These are phyloP conservation scores for Apocynum venetum DNA, from an alignment of 257 asterid genomes.

Conservation along the genomic window DNA sequence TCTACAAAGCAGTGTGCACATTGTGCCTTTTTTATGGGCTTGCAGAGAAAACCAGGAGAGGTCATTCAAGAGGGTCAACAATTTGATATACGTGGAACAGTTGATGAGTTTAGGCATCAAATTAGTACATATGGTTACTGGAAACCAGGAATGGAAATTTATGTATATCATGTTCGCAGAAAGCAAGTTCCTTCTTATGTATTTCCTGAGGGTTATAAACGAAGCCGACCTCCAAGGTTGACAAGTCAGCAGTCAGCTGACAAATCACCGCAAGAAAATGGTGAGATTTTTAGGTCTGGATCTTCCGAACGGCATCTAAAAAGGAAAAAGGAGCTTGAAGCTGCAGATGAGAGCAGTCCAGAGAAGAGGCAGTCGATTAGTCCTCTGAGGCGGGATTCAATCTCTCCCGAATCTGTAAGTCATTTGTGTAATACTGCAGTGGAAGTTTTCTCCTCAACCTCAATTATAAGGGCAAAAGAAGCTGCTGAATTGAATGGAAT, in stretches of 20 bases:
- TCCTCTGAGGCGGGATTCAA: conserved; percentile 50
- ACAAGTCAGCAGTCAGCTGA: conserved; percentile 39
- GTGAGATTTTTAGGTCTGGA: conserved; percentile 37
- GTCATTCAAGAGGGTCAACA: conserved; percentile 83
- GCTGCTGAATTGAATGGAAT: conserved; percentile 14
- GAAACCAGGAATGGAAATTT: conserved; percentile 93
- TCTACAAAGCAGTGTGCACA: conserved; percentile 63
- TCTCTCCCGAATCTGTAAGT: conserved; percentile 57
- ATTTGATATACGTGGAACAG: conserved; percentile 90
- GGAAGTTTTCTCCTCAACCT: conserved; percentile 27
- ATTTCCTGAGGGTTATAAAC: conserved; percentile 72
- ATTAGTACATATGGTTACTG: conserved; percentile 66
- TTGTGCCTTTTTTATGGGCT: conserved; percentile 83
- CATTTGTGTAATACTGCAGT: conserved; percentile 25
- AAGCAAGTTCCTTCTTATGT: conserved; percentile 85
- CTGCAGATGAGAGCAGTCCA: conserved; percentile 32
- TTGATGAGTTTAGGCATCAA: conserved; percentile 86
- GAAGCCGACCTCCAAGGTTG: conserved; percentile 50
- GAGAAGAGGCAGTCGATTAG: conserved; percentile 55
- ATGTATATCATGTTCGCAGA: conserved; percentile 83
- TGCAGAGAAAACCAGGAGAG: conserved; percentile 86
- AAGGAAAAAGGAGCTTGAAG: conserved; percentile 53
- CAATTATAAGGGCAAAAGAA: conserved; percentile 21
- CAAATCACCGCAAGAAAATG: conserved; percentile 34
- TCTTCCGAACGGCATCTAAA: conserved; percentile 45